Conservation (phyloP, 331 rosid genomes). For the Acacia pycnantha region DNA sequence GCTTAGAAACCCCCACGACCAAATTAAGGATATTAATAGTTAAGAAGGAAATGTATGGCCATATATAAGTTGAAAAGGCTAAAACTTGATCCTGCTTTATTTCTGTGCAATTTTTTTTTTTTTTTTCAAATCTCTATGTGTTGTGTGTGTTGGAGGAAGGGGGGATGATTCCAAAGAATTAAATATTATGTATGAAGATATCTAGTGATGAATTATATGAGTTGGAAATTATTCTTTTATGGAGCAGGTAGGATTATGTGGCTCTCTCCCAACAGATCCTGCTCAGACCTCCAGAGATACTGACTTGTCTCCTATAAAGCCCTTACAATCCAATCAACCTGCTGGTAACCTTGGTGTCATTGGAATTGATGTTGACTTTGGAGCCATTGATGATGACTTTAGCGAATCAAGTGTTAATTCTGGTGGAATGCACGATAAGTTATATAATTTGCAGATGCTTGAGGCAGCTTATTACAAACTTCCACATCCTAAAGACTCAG, state of each 20-base stretch:
- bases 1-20: not conserved
- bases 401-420: constrained; percentile 54
- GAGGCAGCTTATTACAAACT: constrained; percentile 79
- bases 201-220: constrained; percentile 21
- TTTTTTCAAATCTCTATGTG: not conserved
- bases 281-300: constrained; percentile 67
- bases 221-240: constrained; percentile 24
- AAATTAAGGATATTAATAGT: too few relatives aligned
- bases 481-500: constrained; percentile 90
- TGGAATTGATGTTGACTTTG: constrained; percentile 87
- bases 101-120: constrained; percentile 1
- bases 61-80: not conserved
- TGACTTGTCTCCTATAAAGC: constrained; percentile 90
- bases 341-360: constrained; percentile 85
- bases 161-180: not conserved
- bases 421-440: constrained; percentile 75
- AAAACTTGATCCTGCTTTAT: constrained; percentile 19
- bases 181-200: not conserved
- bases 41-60: not conserved
- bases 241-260: constrained; percentile 71
- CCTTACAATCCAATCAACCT: constrained; percentile 77
- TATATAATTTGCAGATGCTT: constrained; percentile 81
- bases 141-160: not conserved
- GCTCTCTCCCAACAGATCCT: constrained; percentile 68
- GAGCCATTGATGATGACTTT: constrained; percentile 84